phyloP scores from a whole-genome alignment of 306 rosid species.

The Prunus padus region DNA sequence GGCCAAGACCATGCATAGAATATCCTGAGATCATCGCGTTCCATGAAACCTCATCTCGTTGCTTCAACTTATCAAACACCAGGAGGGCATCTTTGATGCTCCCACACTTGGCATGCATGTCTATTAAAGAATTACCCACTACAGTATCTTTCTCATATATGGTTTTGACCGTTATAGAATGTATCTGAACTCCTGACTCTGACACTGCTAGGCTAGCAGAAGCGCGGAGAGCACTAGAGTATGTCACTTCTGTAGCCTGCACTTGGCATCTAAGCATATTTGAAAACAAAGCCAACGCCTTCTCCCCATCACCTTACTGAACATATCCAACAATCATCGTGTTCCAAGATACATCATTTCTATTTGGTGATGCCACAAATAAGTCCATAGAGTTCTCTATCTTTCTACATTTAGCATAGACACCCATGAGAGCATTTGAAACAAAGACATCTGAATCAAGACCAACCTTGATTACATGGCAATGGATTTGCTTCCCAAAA shows the following conservation, averaged over 20 bases:
- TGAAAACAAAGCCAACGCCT: slow-evolving; percentile 38
- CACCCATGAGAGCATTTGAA: slow-evolving; percentile 51
- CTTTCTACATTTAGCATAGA: slow-evolving; percentile 48
- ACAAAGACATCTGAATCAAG: slow-evolving; percentile 41
- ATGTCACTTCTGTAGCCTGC: slow-evolving; percentile 45
- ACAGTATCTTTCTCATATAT: slow-evolving; percentile 33
- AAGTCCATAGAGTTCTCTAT: slow-evolving; percentile 39
- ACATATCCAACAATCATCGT: slow-evolving; percentile 49
- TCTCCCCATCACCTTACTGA: slow-evolving; percentile 46
- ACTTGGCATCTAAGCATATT: slow-evolving; percentile 34
- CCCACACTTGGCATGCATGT: slow-evolving; percentile 60
- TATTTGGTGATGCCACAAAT: slow-evolving; percentile 30
- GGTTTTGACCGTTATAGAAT: slow-evolving; percentile 45
- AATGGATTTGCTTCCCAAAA: slow-evolving; percentile 43
- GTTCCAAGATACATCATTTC: slow-evolving; percentile 51
- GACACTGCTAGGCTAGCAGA: slow-evolving; percentile 43
- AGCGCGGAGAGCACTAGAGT: slow-evolving; percentile 52
- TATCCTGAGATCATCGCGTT: slow-evolving; percentile 51
- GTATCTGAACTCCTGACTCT: slow-evolving; percentile 50
- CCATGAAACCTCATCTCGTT: slow-evolving; percentile 48
- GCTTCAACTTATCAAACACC: slow-evolving; percentile 39
- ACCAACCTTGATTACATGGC: slow-evolving; percentile 39
- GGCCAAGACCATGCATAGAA: slow-evolving; percentile 44
- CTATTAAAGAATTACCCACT: slow-evolving; percentile 49
- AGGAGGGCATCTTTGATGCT: slow-evolving; percentile 37